Evolutionary conservation across 108 stramenopile species (phyloP).

Genomic region (Fistulifera solaris): DNA sequence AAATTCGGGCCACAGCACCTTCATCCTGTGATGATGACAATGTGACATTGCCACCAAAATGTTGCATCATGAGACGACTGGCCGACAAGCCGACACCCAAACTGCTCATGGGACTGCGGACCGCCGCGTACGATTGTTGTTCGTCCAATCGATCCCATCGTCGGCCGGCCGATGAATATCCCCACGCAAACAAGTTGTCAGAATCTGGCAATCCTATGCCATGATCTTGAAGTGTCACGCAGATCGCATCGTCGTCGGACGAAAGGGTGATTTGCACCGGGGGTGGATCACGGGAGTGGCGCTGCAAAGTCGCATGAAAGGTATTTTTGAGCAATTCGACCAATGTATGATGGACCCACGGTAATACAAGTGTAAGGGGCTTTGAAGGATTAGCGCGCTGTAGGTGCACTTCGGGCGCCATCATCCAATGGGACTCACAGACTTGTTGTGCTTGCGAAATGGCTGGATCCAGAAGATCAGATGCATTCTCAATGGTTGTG

Average conservation of each 20-base stretch:
- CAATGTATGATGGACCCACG: conserved; percentile 70
- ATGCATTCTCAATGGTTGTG: conserved; percentile 24
- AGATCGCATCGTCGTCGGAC: not conserved
- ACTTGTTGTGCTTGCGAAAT: conserved; percentile 54
- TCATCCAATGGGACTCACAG: conserved; percentile 56
- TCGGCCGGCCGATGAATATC: conserved; percentile 16
- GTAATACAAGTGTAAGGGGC: conserved; percentile 47
- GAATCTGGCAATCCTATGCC: conserved; percentile 6
- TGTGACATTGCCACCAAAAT: conserved; percentile 56
- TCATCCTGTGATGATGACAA: not conserved
- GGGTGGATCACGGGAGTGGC: not conserved
- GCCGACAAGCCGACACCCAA: conserved; percentile 66
- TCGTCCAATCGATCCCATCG: conserved; percentile 72
- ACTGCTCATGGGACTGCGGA: conserved; percentile 46
- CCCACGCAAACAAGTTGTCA: conserved; percentile 29
- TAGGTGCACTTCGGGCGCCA: conserved; percentile 26
- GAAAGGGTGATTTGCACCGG: not conserved
- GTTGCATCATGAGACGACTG: conserved; percentile 54
- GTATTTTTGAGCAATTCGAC: conserved; percentile 75
- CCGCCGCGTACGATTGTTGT: conserved; percentile 60
- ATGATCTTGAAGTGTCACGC: not conserved
- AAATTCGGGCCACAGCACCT: no score
- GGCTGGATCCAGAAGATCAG: conserved; percentile 46
- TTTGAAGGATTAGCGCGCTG: not conserved
- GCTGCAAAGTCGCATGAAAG: conserved; percentile 42